phyloP scores from a whole-genome alignment of 1,284 basidiomycete genomes.

The Sporisorium graminicola region DNA sequence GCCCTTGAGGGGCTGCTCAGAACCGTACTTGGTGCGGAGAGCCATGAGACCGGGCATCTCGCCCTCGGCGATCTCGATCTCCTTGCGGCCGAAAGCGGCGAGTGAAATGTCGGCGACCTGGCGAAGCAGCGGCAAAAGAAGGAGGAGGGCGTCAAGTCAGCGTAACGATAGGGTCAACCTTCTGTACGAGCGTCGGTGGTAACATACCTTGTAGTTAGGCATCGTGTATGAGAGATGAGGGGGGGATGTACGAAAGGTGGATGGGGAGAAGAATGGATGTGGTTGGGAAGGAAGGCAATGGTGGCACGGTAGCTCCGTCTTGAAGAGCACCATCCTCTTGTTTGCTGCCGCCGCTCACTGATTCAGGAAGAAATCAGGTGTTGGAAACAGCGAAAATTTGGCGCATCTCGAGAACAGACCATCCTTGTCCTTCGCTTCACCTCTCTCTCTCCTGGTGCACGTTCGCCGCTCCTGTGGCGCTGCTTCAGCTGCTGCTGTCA shows the following conservation, averaged over 20 bases:
- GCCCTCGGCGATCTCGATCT: constrained; percentile 92
- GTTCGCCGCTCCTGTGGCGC: constrained; percentile 14
- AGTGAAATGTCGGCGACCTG: constrained; percentile 85
- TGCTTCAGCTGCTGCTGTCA: neutral
- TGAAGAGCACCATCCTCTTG: neutral
- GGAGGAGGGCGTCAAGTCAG: no score
- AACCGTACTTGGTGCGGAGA: constrained; percentile 77
- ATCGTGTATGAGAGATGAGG: constrained; percentile 25
- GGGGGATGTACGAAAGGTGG: constrained; percentile 1
- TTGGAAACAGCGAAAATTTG: constrained; percentile 17
- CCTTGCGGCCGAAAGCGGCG: constrained; percentile 96
- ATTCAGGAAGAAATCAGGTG: constrained; percentile 28
- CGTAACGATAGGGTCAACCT: no score
- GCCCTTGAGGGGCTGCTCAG: constrained; percentile 88
- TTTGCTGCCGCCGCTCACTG: neutral
- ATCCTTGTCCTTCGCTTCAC: no score
- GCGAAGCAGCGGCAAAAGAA: neutral
- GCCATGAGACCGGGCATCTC: constrained; percentile 70
- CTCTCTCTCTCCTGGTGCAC: constrained; percentile 6
- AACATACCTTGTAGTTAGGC: constrained; percentile 63
- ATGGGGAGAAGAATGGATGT: constrained; percentile 18
- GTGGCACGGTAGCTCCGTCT: neutral
- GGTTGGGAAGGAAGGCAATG: constrained; percentile 16
- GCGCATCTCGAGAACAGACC: constrained; percentile 17
- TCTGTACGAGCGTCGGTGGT: no score